Evolutionary conservation across 805 yeast species (phyloP).

Genomic region (Yarrowia bubula): DNA sequence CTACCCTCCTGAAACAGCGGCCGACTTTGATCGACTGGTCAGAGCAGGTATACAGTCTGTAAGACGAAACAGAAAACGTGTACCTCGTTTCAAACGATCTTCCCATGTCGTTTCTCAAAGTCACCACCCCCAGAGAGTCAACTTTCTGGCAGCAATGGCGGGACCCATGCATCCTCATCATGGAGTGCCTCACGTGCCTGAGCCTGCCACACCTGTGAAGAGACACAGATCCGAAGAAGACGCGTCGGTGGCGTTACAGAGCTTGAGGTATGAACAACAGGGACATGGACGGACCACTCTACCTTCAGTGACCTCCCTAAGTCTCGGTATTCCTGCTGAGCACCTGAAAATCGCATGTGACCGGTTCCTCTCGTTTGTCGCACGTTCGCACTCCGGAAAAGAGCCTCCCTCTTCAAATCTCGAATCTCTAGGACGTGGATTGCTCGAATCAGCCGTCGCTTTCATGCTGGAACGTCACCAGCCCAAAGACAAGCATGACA

Average conservation of each 20-base stretch:
- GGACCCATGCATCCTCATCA: conserved; percentile 17
- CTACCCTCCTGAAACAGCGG: conserved; percentile 54
- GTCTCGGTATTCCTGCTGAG: conserved; percentile 8
- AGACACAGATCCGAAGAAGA: conserved; percentile 20
- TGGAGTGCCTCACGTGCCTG: not conserved
- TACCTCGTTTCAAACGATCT: conserved; percentile 26
- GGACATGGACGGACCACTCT: not conserved
- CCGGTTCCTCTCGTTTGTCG: conserved; percentile 5
- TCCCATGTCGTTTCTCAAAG: not conserved
- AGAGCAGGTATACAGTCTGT: conserved; percentile 93
- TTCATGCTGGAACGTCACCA: conserved; percentile 25
- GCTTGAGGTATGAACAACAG: conserved; percentile 10
- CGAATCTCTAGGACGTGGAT: not conserved
- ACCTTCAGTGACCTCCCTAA: conserved; percentile 1
- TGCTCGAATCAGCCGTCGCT: conserved; percentile 9
- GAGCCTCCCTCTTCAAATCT: conserved; percentile 8
- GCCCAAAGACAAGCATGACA: not conserved
- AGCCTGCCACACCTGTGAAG: not conserved
- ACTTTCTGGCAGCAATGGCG: conserved; percentile 24
- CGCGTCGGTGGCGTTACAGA: conserved; percentile 21
- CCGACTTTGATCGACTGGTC: conserved; percentile 85
- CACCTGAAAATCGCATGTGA: conserved; percentile 21
- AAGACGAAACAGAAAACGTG: conserved; percentile 63
- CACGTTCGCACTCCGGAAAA: conserved; percentile 2
- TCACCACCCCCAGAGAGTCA: conserved; percentile 18